Conservation (phyloP, 352 stramenopile genomes). For the Phytophthora aleatoria region DNA sequence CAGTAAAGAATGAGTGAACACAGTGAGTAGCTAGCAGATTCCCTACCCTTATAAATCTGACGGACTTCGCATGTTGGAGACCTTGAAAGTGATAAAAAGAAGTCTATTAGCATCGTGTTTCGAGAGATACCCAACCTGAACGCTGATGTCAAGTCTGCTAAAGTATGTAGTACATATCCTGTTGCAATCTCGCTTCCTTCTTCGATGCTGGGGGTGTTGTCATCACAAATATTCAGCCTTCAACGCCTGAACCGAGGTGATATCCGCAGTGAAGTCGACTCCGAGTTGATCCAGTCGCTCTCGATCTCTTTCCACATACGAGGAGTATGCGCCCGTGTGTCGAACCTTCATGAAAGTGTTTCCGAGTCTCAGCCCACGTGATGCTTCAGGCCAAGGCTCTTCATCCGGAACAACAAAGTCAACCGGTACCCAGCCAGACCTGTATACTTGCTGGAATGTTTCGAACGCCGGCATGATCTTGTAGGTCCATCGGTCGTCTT, state of each 20-base stretch:
- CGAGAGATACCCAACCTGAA: background rate
- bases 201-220: background rate
- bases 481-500: slow-evolving; percentile 54
- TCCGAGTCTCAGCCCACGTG: slow-evolving; percentile 48
- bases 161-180: background rate
- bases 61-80: background rate
- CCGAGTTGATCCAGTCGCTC: slow-evolving; percentile 48
- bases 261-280: slow-evolving; percentile 33
- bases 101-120: background rate
- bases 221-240: slow-evolving; percentile 1
- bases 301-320: slow-evolving; percentile 52
- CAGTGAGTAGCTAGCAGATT: background rate
- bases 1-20: background rate
- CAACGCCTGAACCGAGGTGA: background rate
- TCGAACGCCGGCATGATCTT: slow-evolving; percentile 52
- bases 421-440: slow-evolving; percentile 35
- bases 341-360: slow-evolving; percentile 63
- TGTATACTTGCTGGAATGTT: slow-evolving; percentile 34
- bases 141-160: background rate
- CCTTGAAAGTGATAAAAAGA: background rate
- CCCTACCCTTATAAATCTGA: slow-evolving; percentile 25
- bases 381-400: slow-evolving; percentile 39
- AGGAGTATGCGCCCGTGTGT: slow-evolving; percentile 42
- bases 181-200: background rate
- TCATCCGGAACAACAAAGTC: slow-evolving; percentile 48